phyloP scores from a whole-genome alignment of 164 flowering plant genomes.

The Chloranthus sessilifolius region DNA sequence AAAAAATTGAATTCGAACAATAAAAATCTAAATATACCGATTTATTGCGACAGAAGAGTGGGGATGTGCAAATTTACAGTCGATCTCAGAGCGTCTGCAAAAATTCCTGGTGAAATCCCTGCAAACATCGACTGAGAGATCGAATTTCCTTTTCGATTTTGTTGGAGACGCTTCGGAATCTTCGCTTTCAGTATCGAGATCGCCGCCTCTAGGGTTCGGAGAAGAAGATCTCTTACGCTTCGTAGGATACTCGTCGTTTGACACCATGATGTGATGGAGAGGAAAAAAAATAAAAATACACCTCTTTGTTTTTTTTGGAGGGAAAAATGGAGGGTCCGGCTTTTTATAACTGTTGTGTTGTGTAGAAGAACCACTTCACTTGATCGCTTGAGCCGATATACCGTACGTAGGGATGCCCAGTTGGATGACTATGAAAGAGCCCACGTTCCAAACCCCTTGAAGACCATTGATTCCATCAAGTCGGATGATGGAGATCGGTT shows the following conservation, averaged over 20 bases:
- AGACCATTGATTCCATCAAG: no score
- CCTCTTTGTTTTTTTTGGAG: no score
- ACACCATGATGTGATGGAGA: neutral
- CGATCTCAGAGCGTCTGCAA: neutral
- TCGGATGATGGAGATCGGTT: no score
- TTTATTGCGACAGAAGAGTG: neutral
- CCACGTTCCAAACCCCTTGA: no score
- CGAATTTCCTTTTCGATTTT: neutral
- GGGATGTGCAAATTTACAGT: constrained; percentile 4
- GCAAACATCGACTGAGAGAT: constrained; percentile 1
- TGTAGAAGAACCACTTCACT: no score
- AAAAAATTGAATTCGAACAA: no score
- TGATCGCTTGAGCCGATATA: no score
- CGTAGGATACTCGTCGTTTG: neutral
- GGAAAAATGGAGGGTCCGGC: no score
- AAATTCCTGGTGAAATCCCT: neutral
- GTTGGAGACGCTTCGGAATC: neutral
- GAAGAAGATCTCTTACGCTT: neutral
- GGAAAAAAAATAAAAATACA: no score
- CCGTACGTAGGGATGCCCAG: no score
- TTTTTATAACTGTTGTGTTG: no score
- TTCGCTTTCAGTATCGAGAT: neutral
- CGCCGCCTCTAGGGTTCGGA: neutral
- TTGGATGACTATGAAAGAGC: no score
- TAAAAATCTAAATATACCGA: neutral